These are phyloP conservation scores for Persicaria tinctoria DNA, from an alignment of 148 eudicot genomes.

Conservation along the genomic window DNA sequence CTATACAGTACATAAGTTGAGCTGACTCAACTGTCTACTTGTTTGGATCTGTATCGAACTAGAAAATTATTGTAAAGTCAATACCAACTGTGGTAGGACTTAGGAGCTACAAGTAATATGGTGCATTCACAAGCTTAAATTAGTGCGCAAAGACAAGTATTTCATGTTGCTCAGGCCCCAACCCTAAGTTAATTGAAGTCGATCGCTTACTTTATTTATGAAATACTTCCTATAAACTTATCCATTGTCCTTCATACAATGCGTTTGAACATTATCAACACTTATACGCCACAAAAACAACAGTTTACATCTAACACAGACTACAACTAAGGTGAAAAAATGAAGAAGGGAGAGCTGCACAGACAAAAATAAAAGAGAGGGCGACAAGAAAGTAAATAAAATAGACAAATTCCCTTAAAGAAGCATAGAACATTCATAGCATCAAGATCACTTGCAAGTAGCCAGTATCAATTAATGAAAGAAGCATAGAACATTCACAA, in stretches of 20 bases:
- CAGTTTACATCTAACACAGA: not conserved
- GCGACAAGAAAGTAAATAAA: too few species aligned
- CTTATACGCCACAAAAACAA: not conserved
- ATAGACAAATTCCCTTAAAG: not conserved
- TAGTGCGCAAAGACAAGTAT: not conserved
- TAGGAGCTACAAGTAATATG: not conserved
- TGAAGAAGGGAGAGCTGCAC: not conserved
- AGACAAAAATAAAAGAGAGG: not conserved
- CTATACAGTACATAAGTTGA: not conserved
- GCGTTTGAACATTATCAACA: not conserved
- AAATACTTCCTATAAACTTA: not conserved
- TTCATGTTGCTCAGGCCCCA: not conserved
- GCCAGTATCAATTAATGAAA: too few species aligned
- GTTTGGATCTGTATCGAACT: not conserved
- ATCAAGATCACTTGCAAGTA: too few species aligned
- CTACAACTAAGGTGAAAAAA: not conserved
- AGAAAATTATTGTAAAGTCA: too few species aligned
- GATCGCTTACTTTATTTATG: not conserved
- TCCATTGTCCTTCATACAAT: not conserved
- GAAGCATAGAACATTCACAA: not conserved
- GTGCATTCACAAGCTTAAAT: not conserved
- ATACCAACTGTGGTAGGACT: not conserved
- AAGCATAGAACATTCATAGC: not conserved
- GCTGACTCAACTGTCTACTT: not conserved
- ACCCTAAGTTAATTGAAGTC: not conserved